These are phyloP conservation scores for Golubevia sp. DNA, from an alignment of 1,284 basidiomycete genomes.

Conservation along the genomic window DNA sequence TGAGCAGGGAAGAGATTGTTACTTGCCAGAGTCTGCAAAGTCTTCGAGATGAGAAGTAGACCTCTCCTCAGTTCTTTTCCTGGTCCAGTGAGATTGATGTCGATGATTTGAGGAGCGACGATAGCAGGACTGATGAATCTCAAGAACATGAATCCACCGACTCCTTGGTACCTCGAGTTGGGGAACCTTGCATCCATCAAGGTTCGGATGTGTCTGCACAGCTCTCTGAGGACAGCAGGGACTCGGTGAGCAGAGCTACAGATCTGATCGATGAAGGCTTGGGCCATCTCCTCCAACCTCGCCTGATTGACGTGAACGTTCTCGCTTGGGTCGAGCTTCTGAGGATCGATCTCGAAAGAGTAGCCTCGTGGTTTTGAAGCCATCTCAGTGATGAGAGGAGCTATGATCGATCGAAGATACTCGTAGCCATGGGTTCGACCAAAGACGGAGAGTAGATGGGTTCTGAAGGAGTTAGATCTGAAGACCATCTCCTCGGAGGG, in stretches of 20 bases:
- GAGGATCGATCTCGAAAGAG: slow-evolving; percentile 52
- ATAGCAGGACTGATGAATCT: slow-evolving; percentile 53
- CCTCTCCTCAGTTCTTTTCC: slow-evolving; percentile 45
- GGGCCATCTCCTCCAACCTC: slow-evolving; percentile 46
- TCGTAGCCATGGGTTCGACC: slow-evolving; percentile 53
- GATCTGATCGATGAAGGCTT: slow-evolving; percentile 50
- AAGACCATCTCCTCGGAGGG: slow-evolving; percentile 51
- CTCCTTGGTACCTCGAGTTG: slow-evolving; percentile 47
- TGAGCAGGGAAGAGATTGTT: slow-evolving; percentile 47
- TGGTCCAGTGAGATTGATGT: slow-evolving; percentile 44
- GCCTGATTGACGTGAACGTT: slow-evolving; percentile 38
- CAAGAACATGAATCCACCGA: slow-evolving; percentile 52
- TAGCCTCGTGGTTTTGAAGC: slow-evolving; percentile 40
- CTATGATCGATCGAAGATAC: slow-evolving; percentile 49
- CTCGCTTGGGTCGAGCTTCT: slow-evolving; percentile 33
- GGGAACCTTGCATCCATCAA: slow-evolving; percentile 48
- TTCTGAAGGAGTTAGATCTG: slow-evolving; percentile 52
- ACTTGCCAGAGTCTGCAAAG: slow-evolving; percentile 46
- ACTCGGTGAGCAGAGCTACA: slow-evolving; percentile 49
- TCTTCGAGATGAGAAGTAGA: slow-evolving; percentile 48
- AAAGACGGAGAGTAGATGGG: slow-evolving; percentile 43
- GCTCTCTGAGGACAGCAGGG: slow-evolving; percentile 49
- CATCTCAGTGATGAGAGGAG: slow-evolving; percentile 46
- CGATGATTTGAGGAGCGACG: slow-evolving; percentile 51
- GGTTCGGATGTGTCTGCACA: slow-evolving; percentile 48